Evolutionary conservation across 768 basidiomycete species (phyloP).

Genomic region (Hygrocybe punicea): DNA sequence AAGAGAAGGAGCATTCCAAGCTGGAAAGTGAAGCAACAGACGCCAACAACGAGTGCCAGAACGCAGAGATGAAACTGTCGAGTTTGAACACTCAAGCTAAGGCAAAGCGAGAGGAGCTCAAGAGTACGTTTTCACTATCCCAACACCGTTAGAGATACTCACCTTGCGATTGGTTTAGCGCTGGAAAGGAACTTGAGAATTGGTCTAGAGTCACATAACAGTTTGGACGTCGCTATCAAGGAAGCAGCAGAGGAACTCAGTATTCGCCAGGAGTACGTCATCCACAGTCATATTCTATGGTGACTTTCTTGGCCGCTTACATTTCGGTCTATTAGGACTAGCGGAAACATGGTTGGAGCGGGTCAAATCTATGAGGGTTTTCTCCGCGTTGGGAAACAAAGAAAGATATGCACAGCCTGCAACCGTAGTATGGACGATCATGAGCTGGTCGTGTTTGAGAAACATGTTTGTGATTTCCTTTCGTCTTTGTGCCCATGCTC

Average conservation of each 20-base stretch:
- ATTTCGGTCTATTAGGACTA: neutral
- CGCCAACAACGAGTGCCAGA: conserved; percentile 57
- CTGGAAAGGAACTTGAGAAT: conserved; percentile 48
- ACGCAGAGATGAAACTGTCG: conserved; percentile 58
- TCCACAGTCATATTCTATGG: neutral
- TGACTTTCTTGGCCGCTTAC: neutral
- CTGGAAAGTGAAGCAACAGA: conserved; percentile 42
- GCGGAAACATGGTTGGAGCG: conserved; percentile 23
- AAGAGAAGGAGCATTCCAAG: conserved; percentile 59
- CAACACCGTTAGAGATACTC: neutral
- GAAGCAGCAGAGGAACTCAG: conserved; percentile 45
- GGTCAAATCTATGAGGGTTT: conserved; percentile 50
- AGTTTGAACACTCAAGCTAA: conserved; percentile 59
- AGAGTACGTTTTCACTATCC: conserved; percentile 30
- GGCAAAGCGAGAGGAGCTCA: conserved; percentile 59
- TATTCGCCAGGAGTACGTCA: conserved; percentile 42
- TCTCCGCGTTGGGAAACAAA: conserved; percentile 54
- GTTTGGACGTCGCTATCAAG: conserved; percentile 48
- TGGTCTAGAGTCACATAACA: conserved; percentile 33
- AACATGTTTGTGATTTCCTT: conserved; percentile 53
- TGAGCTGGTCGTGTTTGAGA: conserved; percentile 59
- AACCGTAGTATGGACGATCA: conserved; percentile 59
- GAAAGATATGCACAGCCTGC: conserved; percentile 74
- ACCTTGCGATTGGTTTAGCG: conserved; percentile 30
- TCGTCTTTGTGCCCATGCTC: conserved; percentile 2